Conservation (phyloP, 805 yeast genomes). For the Candida patagonica region DNA sequence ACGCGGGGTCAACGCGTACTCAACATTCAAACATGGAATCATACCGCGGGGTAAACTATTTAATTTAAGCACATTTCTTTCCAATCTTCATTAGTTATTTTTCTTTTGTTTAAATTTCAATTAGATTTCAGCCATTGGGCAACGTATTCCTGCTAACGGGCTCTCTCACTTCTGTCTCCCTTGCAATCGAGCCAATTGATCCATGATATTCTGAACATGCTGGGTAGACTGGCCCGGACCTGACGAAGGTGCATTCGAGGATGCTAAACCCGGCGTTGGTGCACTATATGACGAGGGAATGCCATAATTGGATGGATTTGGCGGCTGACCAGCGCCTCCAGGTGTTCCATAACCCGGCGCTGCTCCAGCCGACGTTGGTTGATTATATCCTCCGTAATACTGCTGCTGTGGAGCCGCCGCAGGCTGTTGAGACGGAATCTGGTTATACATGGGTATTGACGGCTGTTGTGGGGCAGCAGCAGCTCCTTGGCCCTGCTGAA, state of each 20-base stretch:
- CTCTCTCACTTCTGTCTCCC: constrained; percentile 6
- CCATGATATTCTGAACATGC: constrained; percentile 21
- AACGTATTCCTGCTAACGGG: no score
- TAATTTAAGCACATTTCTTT: no score
- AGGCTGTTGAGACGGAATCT: constrained; percentile 2
- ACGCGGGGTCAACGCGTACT: no score
- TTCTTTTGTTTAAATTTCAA: no score
- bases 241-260: no score
- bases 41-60: no score
- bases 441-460: constrained; percentile 4
- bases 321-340: neutral
- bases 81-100: no score
- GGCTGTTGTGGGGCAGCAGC: constrained; percentile 6
- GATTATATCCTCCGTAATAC: constrained; percentile 2
- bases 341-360: constrained; percentile 1
- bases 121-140: no score
- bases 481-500: constrained; percentile 20
- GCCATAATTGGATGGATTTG: neutral
- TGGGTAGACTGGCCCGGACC: constrained; percentile 14
- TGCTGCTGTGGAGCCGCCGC: constrained; percentile 3
- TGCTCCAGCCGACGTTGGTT: neutral
- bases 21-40: no score
- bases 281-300: neutral
- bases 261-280: constrained; percentile 4
- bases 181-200: constrained; percentile 18